Evolutionary conservation across 1,284 basidiomycete species (phyloP), one percentile per base, ranked within the genome.

Genomic region (Irpex rosettiformis): DNA sequence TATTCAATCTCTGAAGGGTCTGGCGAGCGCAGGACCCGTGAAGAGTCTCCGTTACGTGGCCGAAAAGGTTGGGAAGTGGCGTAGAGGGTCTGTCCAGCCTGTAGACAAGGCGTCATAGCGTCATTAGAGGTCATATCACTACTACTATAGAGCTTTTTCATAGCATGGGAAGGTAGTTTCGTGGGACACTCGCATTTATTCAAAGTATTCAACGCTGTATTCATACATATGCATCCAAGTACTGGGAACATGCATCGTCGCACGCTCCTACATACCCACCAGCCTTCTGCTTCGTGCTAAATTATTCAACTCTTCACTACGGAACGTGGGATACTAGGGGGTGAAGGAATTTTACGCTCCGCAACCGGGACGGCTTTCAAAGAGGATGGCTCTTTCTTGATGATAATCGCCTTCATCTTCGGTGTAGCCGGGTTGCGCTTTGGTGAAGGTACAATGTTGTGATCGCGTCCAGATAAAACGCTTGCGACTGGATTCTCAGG

Each of bases 11-110:
- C 66, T 92, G 64, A 98, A 97, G 74, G 95, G 95, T 6, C 70
- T 97, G 55, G 80, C 91, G 18, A 94, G 89, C 57, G 92, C 93
- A 4, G 94, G 94, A 0, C 67, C 90, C 5, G 75, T 80, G 49
- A 95, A 95, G 79, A 93, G 90, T 67, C 62, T 88, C 8, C 82
- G 83, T 49, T 98, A 97, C 72, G 79, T 82, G 48, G 65, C 79
- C 47, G 82, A 87, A 58, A 95, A 97, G 76, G 75, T 95, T 24
- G 75, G 82, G 52, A 97, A 96, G 74, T 95, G 92, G 89, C 89
- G 89, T 81, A 77, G 75, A 58, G 81, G 85, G 42, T 62, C 64
- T 10, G 43, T 18, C 21, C 18, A 47, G 18, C 33, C 33, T 16
- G 16, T 16, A 8, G 16, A 4, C 11, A 37, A 16, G 11, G 33